phyloP scores from a whole-genome alignment of 2,329 filamentous ascomycete species.

The Didymella glomerata region DNA sequence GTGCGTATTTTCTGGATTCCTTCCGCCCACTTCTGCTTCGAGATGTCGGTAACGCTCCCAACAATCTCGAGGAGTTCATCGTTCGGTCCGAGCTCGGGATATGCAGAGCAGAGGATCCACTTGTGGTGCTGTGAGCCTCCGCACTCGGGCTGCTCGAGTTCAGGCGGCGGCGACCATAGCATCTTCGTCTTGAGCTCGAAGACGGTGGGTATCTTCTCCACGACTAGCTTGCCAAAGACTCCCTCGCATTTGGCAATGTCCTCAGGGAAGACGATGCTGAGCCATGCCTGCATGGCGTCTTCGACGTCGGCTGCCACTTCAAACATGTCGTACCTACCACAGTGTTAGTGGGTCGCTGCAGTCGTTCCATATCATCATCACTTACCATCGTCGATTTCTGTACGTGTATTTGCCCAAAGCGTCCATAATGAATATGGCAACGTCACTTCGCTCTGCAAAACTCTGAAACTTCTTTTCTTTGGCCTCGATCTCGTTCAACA shows the following conservation, averaged over 20 bases:
- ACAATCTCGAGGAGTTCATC: slow-evolving; percentile 43
- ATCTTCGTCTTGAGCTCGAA: slow-evolving; percentile 52
- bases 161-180: slow-evolving; percentile 43
- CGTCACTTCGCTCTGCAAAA: slow-evolving; percentile 51
- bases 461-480: slow-evolving; percentile 49
- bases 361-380: background rate
- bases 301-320: slow-evolving; percentile 25
- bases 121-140: slow-evolving; percentile 27
- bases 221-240: slow-evolving; percentile 42
- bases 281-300: slow-evolving; percentile 35
- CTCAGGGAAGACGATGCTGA: slow-evolving; percentile 42
- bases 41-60: slow-evolving; percentile 51
- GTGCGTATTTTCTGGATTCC: slow-evolving; percentile 43
- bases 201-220: slow-evolving; percentile 45
- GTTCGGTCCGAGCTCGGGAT: slow-evolving; percentile 34
- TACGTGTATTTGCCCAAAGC: slow-evolving; percentile 49
- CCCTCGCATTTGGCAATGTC: slow-evolving; percentile 45
- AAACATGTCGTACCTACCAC: slow-evolving; percentile 39
- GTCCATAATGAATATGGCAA: slow-evolving; percentile 54
- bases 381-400: slow-evolving; percentile 52
- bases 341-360: background rate
- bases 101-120: slow-evolving; percentile 46
- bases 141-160: slow-evolving; percentile 21
- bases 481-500: slow-evolving; percentile 47
- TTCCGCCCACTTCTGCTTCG: slow-evolving; percentile 50